Percentiles rank a stretch among this genome's conserved stretches.
These are phyloP conservation scores for Apium graveolens DNA, from an alignment of 129 eudicot genomes.

Conservation along the genomic window DNA sequence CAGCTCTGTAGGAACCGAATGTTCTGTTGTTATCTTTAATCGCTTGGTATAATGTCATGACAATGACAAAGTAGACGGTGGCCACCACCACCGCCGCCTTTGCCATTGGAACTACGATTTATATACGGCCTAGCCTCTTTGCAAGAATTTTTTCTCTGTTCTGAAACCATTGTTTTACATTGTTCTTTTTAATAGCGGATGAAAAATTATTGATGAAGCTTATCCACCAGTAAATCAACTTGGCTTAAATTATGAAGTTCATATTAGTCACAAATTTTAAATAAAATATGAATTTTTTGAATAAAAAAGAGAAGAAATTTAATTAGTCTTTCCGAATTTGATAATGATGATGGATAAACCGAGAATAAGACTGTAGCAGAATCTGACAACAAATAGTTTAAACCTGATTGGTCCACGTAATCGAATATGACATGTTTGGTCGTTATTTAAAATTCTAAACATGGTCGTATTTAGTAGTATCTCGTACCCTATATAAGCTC, in stretches of 20 bases:
- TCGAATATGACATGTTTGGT: neutral
- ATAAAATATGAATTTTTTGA: no score
- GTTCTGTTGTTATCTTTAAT: neutral
- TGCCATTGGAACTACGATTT: constrained; percentile 13
- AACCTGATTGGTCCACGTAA: neutral
- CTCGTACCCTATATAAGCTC: neutral
- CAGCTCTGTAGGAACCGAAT: neutral
- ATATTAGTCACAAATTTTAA: neutral
- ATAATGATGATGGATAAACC: neutral
- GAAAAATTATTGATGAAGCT: neutral
- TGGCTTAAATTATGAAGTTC: neutral
- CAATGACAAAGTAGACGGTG: constrained; percentile 22
- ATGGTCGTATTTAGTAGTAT: neutral
- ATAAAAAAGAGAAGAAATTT: no score
- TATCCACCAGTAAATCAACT: no score
- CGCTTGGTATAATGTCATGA: neutral
- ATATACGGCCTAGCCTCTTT: neutral
- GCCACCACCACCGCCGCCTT: constrained; percentile 31
- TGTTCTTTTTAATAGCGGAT: neutral
- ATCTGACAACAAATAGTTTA: neutral
- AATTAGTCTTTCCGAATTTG: no score
- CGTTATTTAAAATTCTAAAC: neutral
- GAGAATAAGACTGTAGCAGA: neutral
- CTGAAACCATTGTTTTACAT: neutral
- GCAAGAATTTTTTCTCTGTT: neutral